Percentiles rank a stretch among this genome's conserved stretches.
phyloP scores from a whole-genome alignment of 495 filamentous ascomycete species.

The Aspergillus bridgeri region DNA sequence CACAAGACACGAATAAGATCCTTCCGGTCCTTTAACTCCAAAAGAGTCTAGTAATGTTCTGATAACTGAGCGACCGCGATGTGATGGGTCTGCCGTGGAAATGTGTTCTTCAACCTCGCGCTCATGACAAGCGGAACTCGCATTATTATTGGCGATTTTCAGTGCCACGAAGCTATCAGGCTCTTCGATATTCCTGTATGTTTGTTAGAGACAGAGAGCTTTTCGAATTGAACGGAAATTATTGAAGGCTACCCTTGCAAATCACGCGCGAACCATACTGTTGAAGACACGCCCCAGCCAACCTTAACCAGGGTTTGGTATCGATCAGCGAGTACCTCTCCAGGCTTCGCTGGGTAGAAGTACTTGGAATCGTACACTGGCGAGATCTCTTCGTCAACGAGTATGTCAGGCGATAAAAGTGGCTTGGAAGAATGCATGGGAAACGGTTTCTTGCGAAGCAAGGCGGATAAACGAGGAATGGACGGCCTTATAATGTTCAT shows the following conservation, averaged over 20 bases:
- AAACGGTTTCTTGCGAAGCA: constrained; percentile 33
- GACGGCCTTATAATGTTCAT: constrained; percentile 24
- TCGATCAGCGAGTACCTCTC: constrained; percentile 36
- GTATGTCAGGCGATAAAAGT: constrained; percentile 27
- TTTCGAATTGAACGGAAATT: constrained; percentile 16
- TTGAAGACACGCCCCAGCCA: constrained; percentile 41
- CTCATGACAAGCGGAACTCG: constrained; percentile 33
- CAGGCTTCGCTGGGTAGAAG: constrained; percentile 44
- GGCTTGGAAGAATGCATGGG: constrained; percentile 25
- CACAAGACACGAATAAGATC: constrained; percentile 34
- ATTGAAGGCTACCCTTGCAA: constrained; percentile 26
- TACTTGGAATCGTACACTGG: constrained; percentile 35
- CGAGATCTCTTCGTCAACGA: constrained; percentile 34
- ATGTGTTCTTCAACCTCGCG: constrained; percentile 36
- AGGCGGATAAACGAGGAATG: constrained; percentile 21
- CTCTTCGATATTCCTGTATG: constrained; percentile 28
- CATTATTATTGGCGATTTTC: constrained; percentile 37
- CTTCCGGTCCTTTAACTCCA: constrained; percentile 25
- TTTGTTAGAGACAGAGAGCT: constrained; percentile 21
- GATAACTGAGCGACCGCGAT: constrained; percentile 29
- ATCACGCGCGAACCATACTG: constrained; percentile 42
- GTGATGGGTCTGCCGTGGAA: constrained; percentile 28
- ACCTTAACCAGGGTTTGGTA: constrained; percentile 42
- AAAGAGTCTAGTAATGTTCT: constrained; percentile 29
- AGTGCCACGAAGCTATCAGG: constrained; percentile 39